phyloP scores from a whole-genome alignment of 2,329 filamentous ascomycete species.

The Hypoxylon sp. region DNA sequence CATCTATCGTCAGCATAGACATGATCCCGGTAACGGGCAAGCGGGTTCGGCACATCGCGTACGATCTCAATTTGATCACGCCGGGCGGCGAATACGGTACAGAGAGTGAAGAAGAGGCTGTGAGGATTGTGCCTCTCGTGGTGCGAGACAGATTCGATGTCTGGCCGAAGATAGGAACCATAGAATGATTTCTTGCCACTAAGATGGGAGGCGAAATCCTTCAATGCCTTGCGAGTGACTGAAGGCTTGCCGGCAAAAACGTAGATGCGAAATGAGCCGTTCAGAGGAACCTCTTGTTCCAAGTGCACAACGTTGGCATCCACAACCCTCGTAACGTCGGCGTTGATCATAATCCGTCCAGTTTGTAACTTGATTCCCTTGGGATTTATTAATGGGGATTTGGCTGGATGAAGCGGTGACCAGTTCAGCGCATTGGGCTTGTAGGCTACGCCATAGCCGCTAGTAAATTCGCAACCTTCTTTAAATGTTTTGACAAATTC shows the following conservation, averaged over 20 bases:
- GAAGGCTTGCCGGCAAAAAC: slow-evolving; percentile 82
- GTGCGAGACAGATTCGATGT: slow-evolving; percentile 75
- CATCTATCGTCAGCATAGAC: slow-evolving; percentile 89
- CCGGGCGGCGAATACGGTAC: slow-evolving; percentile 78
- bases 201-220: slow-evolving; percentile 78
- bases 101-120: slow-evolving; percentile 84
- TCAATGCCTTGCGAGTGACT: slow-evolving; percentile 73
- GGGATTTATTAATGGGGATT: slow-evolving; percentile 78
- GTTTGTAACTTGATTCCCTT: slow-evolving; percentile 75
- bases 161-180: slow-evolving; percentile 72
- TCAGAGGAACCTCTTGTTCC: slow-evolving; percentile 90
- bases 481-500: slow-evolving; percentile 93
- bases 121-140: slow-evolving; percentile 90
- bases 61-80: slow-evolving; percentile 80
- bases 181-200: slow-evolving; percentile 80
- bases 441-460: slow-evolving; percentile 91
- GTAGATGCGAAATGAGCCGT: slow-evolving; percentile 89
- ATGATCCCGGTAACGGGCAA: slow-evolving; percentile 84
- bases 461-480: slow-evolving; percentile 91
- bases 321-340: slow-evolving; percentile 86
- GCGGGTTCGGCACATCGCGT: slow-evolving; percentile 76
- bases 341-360: slow-evolving; percentile 82
- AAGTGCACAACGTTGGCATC: slow-evolving; percentile 92
- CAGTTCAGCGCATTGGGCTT: slow-evolving; percentile 87
- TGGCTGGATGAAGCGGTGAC: slow-evolving; percentile 78